phyloP scores from a whole-genome alignment of 352 stramenopile genomes.

The Globisporangium solare region DNA sequence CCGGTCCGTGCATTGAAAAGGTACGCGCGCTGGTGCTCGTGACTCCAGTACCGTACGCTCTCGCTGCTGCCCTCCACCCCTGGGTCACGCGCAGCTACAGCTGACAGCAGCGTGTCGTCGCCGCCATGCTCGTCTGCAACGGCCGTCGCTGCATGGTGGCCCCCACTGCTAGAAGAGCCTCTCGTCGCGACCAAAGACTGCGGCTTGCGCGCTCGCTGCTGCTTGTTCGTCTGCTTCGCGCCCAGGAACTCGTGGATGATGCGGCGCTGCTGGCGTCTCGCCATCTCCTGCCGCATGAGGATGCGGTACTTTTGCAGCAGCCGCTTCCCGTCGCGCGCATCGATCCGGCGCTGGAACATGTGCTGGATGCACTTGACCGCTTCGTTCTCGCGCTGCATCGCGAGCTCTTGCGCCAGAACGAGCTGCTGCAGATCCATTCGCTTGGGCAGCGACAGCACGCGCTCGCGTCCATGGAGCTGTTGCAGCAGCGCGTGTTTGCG shows the following conservation, averaged over 20 bases:
- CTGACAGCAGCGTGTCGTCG: neutral
- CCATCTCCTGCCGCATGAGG: slow-evolving; percentile 40
- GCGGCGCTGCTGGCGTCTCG: slow-evolving; percentile 37
- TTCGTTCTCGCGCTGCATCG: slow-evolving; percentile 7
- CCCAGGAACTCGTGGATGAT: slow-evolving; percentile 50
- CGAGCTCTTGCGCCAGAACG: slow-evolving; percentile 16
- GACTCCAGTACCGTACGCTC: slow-evolving; percentile 49
- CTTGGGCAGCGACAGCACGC: neutral
- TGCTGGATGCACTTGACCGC: slow-evolving; percentile 32
- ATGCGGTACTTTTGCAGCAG: slow-evolving; percentile 42
- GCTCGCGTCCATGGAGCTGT: neutral
- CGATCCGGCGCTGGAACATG: slow-evolving; percentile 19
- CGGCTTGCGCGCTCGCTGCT: neutral
- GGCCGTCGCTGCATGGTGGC: neutral
- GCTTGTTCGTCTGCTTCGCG: slow-evolving; percentile 34
- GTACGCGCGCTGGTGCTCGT: slow-evolving; percentile 51
- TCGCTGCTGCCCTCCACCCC: slow-evolving; percentile 12
- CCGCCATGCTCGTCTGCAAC: slow-evolving; percentile 4
- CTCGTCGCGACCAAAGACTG: neutral
- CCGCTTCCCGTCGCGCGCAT: slow-evolving; percentile 29
- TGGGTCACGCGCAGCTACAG: neutral
- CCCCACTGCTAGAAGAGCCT: neutral
- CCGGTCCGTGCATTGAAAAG: slow-evolving; percentile 40
- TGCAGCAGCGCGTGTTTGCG: slow-evolving; percentile 10
- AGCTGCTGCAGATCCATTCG: slow-evolving; percentile 16